These are phyloP conservation scores for Cylindrotheca fusiformis DNA, from an alignment of 108 stramenopile genomes.

Conservation along the genomic window DNA sequence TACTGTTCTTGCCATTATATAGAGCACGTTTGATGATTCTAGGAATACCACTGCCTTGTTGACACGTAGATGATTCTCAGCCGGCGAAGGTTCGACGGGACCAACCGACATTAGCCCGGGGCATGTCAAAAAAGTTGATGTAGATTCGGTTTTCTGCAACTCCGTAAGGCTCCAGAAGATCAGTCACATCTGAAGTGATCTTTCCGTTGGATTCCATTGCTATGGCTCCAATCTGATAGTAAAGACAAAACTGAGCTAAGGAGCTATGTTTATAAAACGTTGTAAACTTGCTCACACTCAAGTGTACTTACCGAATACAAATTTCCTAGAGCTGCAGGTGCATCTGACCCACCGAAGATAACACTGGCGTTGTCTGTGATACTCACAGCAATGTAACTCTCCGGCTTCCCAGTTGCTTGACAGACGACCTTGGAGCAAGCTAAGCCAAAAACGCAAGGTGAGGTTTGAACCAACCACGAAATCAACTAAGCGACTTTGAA, in stretches of 20 bases:
- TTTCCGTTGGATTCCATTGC: conserved; percentile 65
- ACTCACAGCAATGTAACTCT: conserved; percentile 67
- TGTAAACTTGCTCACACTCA: too few relatives aligned
- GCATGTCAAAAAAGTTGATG: conserved; percentile 86
- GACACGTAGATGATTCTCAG: too few relatives aligned
- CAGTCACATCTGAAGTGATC: conserved; percentile 63
- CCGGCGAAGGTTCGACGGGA: conserved; percentile 77
- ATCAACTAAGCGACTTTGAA: too few relatives aligned
- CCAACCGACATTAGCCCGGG: conserved; percentile 81
- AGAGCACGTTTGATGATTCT: too few relatives aligned
- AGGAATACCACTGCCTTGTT: too few relatives aligned
- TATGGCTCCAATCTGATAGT: conserved; percentile 56
- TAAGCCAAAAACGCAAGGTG: conserved; percentile 1
- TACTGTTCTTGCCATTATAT: too few relatives aligned
- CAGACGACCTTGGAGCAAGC: conserved; percentile 58
- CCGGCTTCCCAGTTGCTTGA: conserved; percentile 67
- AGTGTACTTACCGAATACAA: conserved; percentile 36
- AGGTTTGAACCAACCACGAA: too few relatives aligned
- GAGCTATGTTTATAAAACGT: too few relatives aligned
- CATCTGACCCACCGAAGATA: conserved; percentile 74
- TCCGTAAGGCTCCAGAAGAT: conserved; percentile 59
- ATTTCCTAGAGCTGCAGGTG: conserved; percentile 63
- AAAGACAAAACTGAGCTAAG: neutral
- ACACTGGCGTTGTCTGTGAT: conserved; percentile 75
- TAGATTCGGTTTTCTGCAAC: conserved; percentile 64